phyloP scores from a whole-genome alignment of 306 rosid species.

The Medicago lupulina region DNA sequence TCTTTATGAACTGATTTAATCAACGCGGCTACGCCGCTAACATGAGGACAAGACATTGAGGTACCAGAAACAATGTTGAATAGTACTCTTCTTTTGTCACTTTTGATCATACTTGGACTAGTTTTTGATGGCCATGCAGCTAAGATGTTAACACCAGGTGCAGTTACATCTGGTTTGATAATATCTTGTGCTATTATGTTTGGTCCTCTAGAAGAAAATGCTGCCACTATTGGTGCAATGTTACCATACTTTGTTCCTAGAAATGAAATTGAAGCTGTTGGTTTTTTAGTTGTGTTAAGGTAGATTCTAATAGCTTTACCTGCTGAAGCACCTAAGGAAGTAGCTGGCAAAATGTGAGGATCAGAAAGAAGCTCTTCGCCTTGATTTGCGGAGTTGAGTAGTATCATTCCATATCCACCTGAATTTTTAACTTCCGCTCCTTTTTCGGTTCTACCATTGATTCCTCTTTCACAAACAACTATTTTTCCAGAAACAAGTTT shows the following conservation, averaged over 20 bases:
- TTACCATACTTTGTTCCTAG: slow-evolving; percentile 61
- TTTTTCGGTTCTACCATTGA: slow-evolving; percentile 51
- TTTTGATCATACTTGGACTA: slow-evolving; percentile 53
- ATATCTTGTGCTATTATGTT: slow-evolving; percentile 53
- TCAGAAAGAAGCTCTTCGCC: slow-evolving; percentile 79
- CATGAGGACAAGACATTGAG: slow-evolving; percentile 91
- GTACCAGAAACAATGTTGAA: slow-evolving; percentile 79
- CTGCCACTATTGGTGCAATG: slow-evolving; percentile 67
- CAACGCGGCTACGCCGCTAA: slow-evolving; percentile 60
- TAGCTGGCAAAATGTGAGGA: slow-evolving; percentile 65
- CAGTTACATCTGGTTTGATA: slow-evolving; percentile 79
- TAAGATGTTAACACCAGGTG: slow-evolving; percentile 80
- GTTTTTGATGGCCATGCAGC: slow-evolving; percentile 74
- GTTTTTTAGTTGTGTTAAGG: slow-evolving; percentile 15
- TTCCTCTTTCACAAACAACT: slow-evolving; percentile 69
- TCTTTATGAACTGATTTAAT: slow-evolving; percentile 37
- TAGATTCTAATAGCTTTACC: slow-evolving; percentile 50
- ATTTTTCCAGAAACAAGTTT: slow-evolving; percentile 62
- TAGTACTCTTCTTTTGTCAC: slow-evolving; percentile 61
- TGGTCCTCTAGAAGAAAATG: slow-evolving; percentile 83
- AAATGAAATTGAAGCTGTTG: slow-evolving; percentile 60
- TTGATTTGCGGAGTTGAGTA: slow-evolving; percentile 53
- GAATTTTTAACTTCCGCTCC: slow-evolving; percentile 68
- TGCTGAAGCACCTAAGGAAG: slow-evolving; percentile 68
- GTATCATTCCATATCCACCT: slow-evolving; percentile 71